phyloP scores from a whole-genome alignment of 768 basidiomycete genomes.

The Lyophyllum atratum region DNA sequence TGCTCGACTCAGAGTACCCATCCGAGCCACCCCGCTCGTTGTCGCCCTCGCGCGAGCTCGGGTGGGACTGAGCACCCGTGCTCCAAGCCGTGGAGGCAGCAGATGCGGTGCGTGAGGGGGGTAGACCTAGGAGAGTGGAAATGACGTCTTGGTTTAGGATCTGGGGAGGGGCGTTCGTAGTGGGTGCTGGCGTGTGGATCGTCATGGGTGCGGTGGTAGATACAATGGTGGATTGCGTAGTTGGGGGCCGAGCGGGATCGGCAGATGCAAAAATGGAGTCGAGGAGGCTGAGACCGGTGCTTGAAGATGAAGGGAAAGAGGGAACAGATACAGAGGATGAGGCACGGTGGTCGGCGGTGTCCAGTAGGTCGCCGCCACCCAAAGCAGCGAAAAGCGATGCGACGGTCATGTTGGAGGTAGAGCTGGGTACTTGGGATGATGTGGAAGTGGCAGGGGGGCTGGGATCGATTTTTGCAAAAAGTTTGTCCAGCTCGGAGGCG shows the following conservation, averaged over 20 bases:
- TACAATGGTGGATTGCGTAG: slow-evolving; percentile 14
- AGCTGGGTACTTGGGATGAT: slow-evolving; percentile 20
- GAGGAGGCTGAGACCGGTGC: slow-evolving; percentile 61
- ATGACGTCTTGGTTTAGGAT: slow-evolving; percentile 74
- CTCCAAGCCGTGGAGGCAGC: slow-evolving; percentile 36
- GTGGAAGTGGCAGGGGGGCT: slow-evolving; percentile 18
- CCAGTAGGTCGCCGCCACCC: slow-evolving; percentile 19
- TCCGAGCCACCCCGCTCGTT: slow-evolving; percentile 52
- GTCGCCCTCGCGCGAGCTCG: slow-evolving; percentile 58
- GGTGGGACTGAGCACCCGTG: slow-evolving; percentile 36
- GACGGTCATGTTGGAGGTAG: slow-evolving; percentile 44
- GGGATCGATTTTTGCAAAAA: slow-evolving; percentile 45
- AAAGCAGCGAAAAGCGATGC: slow-evolving; percentile 49
- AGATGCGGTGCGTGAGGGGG: slow-evolving; percentile 42
- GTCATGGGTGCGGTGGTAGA: slow-evolving; percentile 10
- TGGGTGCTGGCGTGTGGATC: slow-evolving; percentile 61
- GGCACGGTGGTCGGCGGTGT: slow-evolving; percentile 16
- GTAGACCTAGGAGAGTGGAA: slow-evolving; percentile 60
- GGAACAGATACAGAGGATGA: slow-evolving; percentile 9
- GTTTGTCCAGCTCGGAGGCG: slow-evolving; percentile 46
- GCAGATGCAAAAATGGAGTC: slow-evolving; percentile 79
- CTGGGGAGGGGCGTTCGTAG: slow-evolving; percentile 55
- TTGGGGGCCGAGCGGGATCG: slow-evolving; percentile 17
- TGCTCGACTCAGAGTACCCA: slow-evolving; percentile 45
- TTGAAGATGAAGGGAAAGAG: slow-evolving; percentile 21